phyloP scores from a whole-genome alignment of 768 basidiomycete species.

The Serendipita sp. region DNA sequence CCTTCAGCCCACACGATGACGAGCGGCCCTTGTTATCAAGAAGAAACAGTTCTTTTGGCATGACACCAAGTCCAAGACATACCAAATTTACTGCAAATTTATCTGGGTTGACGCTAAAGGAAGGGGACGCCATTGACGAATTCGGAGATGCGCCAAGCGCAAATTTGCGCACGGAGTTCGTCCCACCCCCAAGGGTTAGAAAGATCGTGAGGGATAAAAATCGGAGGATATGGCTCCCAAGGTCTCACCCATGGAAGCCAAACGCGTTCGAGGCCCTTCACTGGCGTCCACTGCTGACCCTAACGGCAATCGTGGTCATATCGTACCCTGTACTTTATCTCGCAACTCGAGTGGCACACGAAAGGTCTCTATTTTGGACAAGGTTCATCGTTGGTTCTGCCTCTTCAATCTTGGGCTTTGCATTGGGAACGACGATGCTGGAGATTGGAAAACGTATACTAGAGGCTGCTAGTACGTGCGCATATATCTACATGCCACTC shows the following conservation, averaged over 20 bases:
- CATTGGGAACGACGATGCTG: background rate
- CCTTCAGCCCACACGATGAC: background rate
- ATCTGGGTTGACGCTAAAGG: background rate
- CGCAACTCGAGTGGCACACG: background rate
- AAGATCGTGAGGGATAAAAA: background rate
- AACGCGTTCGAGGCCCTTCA: background rate
- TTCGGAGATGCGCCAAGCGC: background rate
- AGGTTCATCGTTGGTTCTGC: background rate
- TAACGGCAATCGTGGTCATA: background rate
- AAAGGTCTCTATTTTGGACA: background rate
- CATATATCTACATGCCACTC: background rate
- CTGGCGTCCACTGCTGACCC: background rate
- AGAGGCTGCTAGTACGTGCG: background rate
- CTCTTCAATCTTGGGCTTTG: background rate
- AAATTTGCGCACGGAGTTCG: background rate
- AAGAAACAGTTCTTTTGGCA: background rate
- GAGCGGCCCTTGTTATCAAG: background rate
- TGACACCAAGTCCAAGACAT: background rate
- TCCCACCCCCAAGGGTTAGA: background rate
- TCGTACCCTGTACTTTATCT: background rate
- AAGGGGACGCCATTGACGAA: background rate
- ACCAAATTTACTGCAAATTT: background rate
- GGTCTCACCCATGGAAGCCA: background rate
- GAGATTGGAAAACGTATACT: conserved; percentile 3
- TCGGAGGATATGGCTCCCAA: background rate